These are phyloP conservation scores for Lasiosphaeria hispida DNA, from an alignment of 495 filamentous ascomycete species.

Conservation along the genomic window DNA sequence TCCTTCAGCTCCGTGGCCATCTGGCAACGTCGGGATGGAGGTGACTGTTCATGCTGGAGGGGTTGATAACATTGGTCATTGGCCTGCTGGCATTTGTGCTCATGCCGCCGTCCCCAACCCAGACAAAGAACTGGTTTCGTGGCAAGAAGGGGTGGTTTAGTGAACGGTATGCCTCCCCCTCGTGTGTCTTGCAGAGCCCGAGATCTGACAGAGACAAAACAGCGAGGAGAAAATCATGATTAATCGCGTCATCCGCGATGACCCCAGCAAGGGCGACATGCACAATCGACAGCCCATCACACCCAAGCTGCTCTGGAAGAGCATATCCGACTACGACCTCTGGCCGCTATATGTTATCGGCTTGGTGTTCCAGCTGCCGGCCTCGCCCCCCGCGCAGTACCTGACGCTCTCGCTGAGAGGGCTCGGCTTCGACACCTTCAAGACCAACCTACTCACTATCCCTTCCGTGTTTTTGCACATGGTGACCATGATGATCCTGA, in stretches of 20 bases:
- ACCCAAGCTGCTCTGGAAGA: slow-evolving; percentile 56
- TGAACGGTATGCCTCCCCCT: slow-evolving; percentile 38
- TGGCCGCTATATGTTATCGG: slow-evolving; percentile 73
- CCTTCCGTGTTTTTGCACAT: slow-evolving; percentile 39
- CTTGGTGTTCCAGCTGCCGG: slow-evolving; percentile 60
- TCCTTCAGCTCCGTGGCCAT: slow-evolving; percentile 63
- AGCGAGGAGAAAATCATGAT: slow-evolving; percentile 68
- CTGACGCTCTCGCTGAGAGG: slow-evolving; percentile 63
- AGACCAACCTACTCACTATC: slow-evolving; percentile 55
- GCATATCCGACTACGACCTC: slow-evolving; percentile 68
- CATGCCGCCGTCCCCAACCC: slow-evolving; percentile 70
- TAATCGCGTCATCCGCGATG: slow-evolving; percentile 69
- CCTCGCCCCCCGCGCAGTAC: slow-evolving; percentile 55
- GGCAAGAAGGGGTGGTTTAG: slow-evolving; percentile 74
- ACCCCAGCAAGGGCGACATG: slow-evolving; percentile 65
- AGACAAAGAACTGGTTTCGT: slow-evolving; percentile 65
- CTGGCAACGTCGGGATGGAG: slow-evolving; percentile 67
- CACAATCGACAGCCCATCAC: slow-evolving; percentile 63
- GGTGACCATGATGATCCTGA: slow-evolving; percentile 46
- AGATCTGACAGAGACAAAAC: not conserved
- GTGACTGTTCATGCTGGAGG: slow-evolving; percentile 38
- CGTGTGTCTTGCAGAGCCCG: not conserved
- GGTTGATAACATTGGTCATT: slow-evolving; percentile 57
- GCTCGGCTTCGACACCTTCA: slow-evolving; percentile 66
- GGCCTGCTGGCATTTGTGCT: slow-evolving; percentile 63